Conservation (phyloP, 192 early-diverging fungal genomes). For the Dissophora ornata region DNA sequence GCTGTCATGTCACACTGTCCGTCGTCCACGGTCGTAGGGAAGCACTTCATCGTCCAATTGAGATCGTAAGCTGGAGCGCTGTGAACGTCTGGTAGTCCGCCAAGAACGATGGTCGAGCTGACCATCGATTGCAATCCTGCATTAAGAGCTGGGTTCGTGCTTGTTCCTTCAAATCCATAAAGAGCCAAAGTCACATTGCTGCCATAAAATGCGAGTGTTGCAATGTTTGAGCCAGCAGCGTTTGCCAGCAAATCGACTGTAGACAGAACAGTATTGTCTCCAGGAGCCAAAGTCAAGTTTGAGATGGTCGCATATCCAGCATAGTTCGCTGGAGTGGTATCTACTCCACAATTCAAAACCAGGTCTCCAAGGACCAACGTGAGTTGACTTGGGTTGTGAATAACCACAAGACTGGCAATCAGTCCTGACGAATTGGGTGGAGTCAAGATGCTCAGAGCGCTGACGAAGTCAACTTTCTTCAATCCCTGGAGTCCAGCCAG, state of each 20-base stretch:
- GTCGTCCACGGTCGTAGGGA: neutral
- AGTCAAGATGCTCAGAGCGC: neutral
- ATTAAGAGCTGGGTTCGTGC: constrained; percentile 15
- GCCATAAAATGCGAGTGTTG: neutral
- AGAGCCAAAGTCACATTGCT: constrained; percentile 15
- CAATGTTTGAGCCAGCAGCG: neutral
- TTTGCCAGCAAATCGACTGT: no score
- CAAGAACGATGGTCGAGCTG: neutral
- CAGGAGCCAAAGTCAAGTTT: constrained; percentile 15
- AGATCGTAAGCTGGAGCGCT: neutral
- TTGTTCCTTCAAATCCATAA: neutral
- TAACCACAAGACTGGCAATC: constrained; percentile 1
- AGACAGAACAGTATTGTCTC: constrained; percentile 1
- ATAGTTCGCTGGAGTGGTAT: neutral
- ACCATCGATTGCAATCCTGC: neutral
- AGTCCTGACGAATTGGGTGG: neutral
- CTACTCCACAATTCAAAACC: constrained; percentile 2
- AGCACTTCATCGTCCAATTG: neutral
- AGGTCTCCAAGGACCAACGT: constrained; percentile 26
- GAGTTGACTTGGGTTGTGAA: constrained; percentile 48
- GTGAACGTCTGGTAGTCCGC: neutral
- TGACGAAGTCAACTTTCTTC: constrained; percentile 15
- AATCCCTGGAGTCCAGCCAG: constrained; percentile 40
- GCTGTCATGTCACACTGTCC: constrained; percentile 2
- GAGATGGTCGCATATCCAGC: neutral